A percentile compares a stretch with the other conserved stretches of the same genome.
phyloP scores from a whole-genome alignment of 1,284 basidiomycete species.

The Heterobasidion parviporum region DNA sequence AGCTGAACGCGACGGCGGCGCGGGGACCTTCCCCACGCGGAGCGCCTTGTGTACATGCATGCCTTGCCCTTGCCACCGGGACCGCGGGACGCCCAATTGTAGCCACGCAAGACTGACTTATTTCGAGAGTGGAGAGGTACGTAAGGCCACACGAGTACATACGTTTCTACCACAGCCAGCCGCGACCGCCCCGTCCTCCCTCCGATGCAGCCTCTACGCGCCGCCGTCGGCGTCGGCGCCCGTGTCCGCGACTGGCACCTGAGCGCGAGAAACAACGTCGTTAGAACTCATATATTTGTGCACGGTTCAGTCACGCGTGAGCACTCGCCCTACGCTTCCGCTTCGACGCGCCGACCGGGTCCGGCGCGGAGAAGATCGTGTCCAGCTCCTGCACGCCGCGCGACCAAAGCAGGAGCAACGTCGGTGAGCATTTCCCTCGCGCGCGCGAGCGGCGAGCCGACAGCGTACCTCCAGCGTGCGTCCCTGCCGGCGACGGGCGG shows the following conservation, averaged over 20 bases:
- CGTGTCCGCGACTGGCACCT: background rate
- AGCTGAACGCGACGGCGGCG: too few species aligned
- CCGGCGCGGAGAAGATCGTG: constrained; percentile 25
- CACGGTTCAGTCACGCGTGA: background rate
- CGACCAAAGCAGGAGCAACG: constrained; percentile 2
- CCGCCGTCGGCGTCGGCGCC: background rate
- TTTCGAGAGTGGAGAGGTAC: too few species aligned
- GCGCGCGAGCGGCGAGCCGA: background rate
- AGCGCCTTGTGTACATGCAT: too few species aligned
- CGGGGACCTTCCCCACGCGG: too few species aligned
- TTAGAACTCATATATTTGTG: background rate
- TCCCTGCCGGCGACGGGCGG: background rate
- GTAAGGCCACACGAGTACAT: too few species aligned
- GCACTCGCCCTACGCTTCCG: constrained; percentile 10
- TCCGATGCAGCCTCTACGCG: too few species aligned
- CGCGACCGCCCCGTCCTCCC: too few species aligned
- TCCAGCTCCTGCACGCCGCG: constrained; percentile 24
- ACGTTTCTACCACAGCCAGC: too few species aligned
- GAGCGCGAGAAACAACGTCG: background rate
- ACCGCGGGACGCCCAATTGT: too few species aligned
- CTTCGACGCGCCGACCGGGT: constrained; percentile 26
- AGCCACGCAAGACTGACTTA: too few species aligned
- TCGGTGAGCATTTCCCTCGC: background rate
- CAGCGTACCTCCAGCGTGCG: constrained; percentile 5
- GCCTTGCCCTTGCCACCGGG: too few species aligned